These are phyloP conservation scores for Bretziella fagacearum DNA, from an alignment of 2,329 filamentous ascomycete genomes.

Conservation along the genomic window DNA sequence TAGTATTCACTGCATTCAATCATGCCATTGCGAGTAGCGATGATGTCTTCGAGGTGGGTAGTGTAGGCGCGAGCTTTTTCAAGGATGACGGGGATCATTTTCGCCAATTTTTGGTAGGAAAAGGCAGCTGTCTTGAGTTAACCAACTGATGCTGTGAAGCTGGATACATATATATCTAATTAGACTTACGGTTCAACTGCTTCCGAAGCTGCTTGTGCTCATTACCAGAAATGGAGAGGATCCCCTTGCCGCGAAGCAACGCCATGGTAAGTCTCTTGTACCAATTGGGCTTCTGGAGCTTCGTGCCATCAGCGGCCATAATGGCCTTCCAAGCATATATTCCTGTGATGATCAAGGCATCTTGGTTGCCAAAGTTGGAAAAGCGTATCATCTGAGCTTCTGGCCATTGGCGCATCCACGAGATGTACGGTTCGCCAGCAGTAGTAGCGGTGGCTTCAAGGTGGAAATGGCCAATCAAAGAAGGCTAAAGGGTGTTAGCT, in stretches of 20 bases:
- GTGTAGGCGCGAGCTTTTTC: conserved; percentile 22
- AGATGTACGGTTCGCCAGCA: conserved; percentile 17
- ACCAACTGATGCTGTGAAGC: not conserved
- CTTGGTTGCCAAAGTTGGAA: conserved; percentile 18
- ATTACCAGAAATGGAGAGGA: conserved; percentile 23
- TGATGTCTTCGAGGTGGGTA: conserved; percentile 16
- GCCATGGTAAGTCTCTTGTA: conserved; percentile 17
- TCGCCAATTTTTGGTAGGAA: conserved; percentile 20
- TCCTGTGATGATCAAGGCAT: conserved; percentile 19
- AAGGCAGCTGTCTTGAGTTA: conserved; percentile 19
- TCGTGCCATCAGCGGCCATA: conserved; percentile 20
- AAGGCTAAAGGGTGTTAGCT: conserved; percentile 11
- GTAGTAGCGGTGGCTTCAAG: conserved; percentile 20
- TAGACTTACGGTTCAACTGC: conserved; percentile 19
- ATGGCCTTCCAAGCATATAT: conserved; percentile 19
- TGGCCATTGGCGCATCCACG: conserved; percentile 19
- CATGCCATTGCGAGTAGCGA: conserved; percentile 14
- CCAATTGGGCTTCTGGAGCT: conserved; percentile 21
- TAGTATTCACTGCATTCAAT: conserved; percentile 18
- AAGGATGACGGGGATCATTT: conserved; percentile 22
- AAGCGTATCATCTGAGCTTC: conserved; percentile 20
- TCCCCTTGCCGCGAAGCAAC: conserved; percentile 16
- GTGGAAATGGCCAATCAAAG: conserved; percentile 26
- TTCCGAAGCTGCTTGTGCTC: conserved; percentile 22
- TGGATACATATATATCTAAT: not conserved